Evolutionary conservation across 2,329 filamentous ascomycete species (phyloP), one percentile per base, ranked within the genome.

Genomic region (Trichophyton verrucosum): DNA sequence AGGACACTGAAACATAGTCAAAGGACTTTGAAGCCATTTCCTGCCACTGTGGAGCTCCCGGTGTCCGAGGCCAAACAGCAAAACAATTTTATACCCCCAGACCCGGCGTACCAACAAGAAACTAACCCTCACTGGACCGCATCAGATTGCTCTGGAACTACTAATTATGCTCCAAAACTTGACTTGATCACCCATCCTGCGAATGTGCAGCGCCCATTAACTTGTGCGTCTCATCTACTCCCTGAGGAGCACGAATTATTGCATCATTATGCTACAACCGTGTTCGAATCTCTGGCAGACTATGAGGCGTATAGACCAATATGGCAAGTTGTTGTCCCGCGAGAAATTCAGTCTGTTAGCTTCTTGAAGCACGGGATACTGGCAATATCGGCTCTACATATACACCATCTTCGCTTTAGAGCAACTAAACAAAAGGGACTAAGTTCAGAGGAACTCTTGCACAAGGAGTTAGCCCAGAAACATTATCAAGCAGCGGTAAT

Each of bases 361-460:
- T 69, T 67, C 58, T 58, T 69, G 8, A 69, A 67, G 65, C 62
- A 68, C 58, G 58, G 65, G n/a, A 56, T 68, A 15, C 65, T 69
- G 8, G 67, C 68, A 11, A 42, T 64, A 22, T 66, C 67, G 4
- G 65, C 68, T 17, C 64, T 68, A 1, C 66, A 69, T 58, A 62
- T 68, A n/a, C 58, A 58, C 5, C 55, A 66, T 55, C 56, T 57
- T 17, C 57, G 57, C 11, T 59, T 36, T n/a, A 36, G 24, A 59
- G 27, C 57, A 15, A 33, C 38, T 17, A 33, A 59, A 9, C 57
- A 51, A 2, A 58, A 60, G 8, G 51, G 36, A 3, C 36, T 24
- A 3, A 24, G 42, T 17, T 8, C n/a, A 6, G 13, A 55, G 17
- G 51, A 42, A 8, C 58, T 55, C 17, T 13, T 33, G 8, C 64